Evolutionary conservation across 257 asterid species (phyloP), one percentile per base, ranked within the genome.

Genomic region (Solanum appendiculatum): DNA sequence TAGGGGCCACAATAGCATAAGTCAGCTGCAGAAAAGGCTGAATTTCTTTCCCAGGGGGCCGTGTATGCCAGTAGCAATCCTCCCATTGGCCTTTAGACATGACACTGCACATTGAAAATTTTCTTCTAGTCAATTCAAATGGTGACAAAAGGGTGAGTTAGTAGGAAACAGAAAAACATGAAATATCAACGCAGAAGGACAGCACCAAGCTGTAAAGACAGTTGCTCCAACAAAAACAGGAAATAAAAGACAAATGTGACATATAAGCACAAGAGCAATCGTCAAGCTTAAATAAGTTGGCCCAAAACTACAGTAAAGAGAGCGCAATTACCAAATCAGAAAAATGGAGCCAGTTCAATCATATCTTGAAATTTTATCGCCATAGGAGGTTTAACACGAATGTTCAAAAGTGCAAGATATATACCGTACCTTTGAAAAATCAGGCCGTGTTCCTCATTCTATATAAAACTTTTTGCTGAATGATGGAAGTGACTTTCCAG

Each of bases 391-490:
- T 80, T 81, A 81, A 81, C 68, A 81, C 40, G 31, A 48, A 48
- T 31, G 29, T 31, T 80, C 44, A 81, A 51, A 21, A 48, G 20
- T 10, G 44, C n/a, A 81, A 48, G 39, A 80, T 46, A 81, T 48
- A 48, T 31, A 29, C 31, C 2, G 12, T 81, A 48, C 85, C 85
- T 81, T 21, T 12, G 31, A 48, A 81, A 48, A 29, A 18, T 12
- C 68, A 48, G 13, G 44, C 8, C 1, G 74, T 37, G 86, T 69
- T 75, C 44, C 89, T 96, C 96, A 96, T 92, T 96, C 99, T 21
- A 96, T 93, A 90, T 85, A 93, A 88, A 94, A 93, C 91, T 91
- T 94, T 88, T 90, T 94, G 39, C 74, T 91, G 86, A 93, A 42
- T 13, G 90, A 89, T 27, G 92, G 93, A 87, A 88, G 90, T 58